Conservation (phyloP, 2,329 filamentous ascomycete species). For the Trichoderma asperellum region DNA sequence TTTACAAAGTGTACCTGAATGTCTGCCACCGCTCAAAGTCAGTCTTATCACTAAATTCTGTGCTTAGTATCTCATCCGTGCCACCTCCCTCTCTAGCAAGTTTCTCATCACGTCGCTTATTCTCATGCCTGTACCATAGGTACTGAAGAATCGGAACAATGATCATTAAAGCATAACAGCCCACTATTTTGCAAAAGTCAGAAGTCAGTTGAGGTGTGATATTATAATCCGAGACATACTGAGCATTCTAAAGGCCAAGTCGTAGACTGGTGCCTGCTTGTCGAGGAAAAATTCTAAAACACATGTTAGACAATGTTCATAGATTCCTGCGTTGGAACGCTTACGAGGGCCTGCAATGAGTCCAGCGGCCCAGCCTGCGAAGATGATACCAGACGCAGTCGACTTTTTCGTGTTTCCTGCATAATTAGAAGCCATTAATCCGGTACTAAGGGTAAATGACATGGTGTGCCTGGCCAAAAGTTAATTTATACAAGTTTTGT, state of each 20-base stretch:
- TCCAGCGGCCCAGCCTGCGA: neutral
- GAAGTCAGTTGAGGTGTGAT: neutral
- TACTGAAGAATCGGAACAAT: neutral
- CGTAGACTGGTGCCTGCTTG: neutral
- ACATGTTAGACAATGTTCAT: neutral
- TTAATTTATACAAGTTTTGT: neutral
- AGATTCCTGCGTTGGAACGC: neutral
- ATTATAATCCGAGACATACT: neutral
- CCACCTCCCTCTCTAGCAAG: neutral
- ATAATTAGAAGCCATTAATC: neutral
- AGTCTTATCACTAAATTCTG: conserved; percentile 1
- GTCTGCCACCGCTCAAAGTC: conserved; percentile 17
- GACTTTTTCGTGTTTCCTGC: neutral
- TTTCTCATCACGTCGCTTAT: neutral
- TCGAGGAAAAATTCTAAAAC: neutral
- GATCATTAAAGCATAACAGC: neutral
- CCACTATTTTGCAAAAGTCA: neutral
- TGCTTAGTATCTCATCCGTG: neutral
- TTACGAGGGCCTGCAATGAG: neutral
- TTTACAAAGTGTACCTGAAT: neutral
- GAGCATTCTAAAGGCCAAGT: neutral
- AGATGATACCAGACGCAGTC: neutral
- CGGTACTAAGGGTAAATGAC: neutral
- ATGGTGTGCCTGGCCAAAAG: neutral
- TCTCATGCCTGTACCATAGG: neutral